Percentiles rank a stretch among this genome's conserved stretches.
These are phyloP conservation scores for Pilatotrama ljubarskyi DNA, from an alignment of 768 basidiomycete species.

Conservation along the genomic window DNA sequence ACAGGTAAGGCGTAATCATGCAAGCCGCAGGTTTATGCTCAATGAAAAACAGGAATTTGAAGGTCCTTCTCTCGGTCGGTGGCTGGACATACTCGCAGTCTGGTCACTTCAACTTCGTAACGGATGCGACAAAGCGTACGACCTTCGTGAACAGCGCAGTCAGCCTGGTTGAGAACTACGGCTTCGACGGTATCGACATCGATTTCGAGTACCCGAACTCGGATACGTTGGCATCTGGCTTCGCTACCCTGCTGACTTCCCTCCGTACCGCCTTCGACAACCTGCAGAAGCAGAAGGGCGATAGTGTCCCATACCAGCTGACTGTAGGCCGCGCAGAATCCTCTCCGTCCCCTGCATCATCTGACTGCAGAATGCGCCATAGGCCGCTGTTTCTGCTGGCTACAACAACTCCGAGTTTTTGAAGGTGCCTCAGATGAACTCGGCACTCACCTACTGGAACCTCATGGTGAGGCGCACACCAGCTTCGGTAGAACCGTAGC, in stretches of 20 bases:
- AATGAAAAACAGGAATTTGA: constrained; percentile 40
- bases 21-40: background rate
- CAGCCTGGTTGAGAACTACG: constrained; percentile 68
- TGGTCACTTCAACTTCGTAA: constrained; percentile 71
- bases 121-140: constrained; percentile 47
- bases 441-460: constrained; percentile 74
- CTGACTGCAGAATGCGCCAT: background rate
- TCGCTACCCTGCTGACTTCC: constrained; percentile 62
- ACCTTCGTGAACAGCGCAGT: constrained; percentile 65
- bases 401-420: constrained; percentile 56
- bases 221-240: constrained; percentile 59
- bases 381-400: constrained; percentile 67
- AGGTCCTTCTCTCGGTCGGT: constrained; percentile 54
- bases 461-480: constrained; percentile 54
- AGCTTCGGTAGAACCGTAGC: too few species aligned
- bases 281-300: constrained; percentile 60
- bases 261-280: constrained; percentile 63
- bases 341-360: too few species aligned
- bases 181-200: constrained; percentile 78
- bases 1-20: constrained; percentile 36
- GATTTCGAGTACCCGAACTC: constrained; percentile 79
- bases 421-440: constrained; percentile 62
- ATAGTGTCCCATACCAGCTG: constrained; percentile 57
- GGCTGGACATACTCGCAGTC: constrained; percentile 73
- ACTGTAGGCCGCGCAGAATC: constrained; percentile 35